A percentile compares a stretch with the other conserved stretches of the same genome.
phyloP scores from a whole-genome alignment of 768 basidiomycete genomes.

The Leccinellum albellum region DNA sequence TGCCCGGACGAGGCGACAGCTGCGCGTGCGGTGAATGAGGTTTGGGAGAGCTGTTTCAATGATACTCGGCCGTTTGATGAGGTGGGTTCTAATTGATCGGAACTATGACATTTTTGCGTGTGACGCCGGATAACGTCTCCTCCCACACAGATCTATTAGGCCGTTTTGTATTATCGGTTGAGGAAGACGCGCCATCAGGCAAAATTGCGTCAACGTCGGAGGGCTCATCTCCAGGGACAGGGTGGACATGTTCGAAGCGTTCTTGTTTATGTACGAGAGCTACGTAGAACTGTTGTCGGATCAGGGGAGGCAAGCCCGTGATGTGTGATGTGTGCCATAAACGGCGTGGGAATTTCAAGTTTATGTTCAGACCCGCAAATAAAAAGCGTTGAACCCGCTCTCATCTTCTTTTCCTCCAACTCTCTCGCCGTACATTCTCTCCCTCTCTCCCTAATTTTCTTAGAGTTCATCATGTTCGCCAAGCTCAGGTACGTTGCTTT shows the following conservation, averaged over 20 bases:
- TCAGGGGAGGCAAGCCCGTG: not conserved
- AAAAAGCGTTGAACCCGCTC: conserved; percentile 15
- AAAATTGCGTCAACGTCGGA: not conserved
- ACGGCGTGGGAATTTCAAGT: conserved; percentile 22
- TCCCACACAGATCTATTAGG: conserved; percentile 34
- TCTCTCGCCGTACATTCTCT: conserved; percentile 14
- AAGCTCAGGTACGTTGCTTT: conserved; percentile 40
- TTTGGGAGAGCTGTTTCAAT: conserved; percentile 93
- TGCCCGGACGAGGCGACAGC: conserved; percentile 77
- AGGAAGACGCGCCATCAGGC: not conserved
- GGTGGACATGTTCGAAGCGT: not conserved
- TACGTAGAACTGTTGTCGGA: not conserved
- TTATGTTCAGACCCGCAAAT: conserved; percentile 12
- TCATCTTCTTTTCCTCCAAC: not conserved
- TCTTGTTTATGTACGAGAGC: not conserved
- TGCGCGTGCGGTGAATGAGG: conserved; percentile 89
- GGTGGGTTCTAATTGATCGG: conserved; percentile 43
- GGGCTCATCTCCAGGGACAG: conserved; percentile 10
- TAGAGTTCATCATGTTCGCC: conserved; percentile 45
- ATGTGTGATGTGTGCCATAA: not conserved
- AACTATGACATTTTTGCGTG: not conserved
- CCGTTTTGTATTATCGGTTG: conserved; percentile 1
- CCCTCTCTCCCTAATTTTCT: not conserved
- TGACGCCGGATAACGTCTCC: not conserved
- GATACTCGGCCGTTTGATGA: conserved; percentile 98